Evolutionary conservation across 106 monocot species (phyloP).

Genomic region (Triglochin maritima): DNA sequence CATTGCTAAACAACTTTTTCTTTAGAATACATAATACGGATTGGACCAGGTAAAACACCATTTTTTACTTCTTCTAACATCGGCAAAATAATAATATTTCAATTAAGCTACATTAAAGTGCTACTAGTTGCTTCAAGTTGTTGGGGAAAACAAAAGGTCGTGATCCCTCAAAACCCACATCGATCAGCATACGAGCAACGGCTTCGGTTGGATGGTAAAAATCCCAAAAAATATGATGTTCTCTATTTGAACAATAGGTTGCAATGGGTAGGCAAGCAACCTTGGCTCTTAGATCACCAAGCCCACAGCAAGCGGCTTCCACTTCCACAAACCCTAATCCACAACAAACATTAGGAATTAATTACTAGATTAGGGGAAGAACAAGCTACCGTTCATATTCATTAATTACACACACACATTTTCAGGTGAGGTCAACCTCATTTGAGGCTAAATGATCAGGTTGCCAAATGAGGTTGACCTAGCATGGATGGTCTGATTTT

Average conservation of each 20-base stretch:
- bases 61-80: no score
- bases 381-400: not conserved
- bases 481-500: no score
- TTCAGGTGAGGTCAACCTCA: no score
- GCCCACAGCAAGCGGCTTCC: conserved; percentile 51
- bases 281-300: conserved; percentile 45
- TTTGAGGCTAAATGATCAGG: no score
- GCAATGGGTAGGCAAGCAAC: conserved; percentile 36
- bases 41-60: no score
- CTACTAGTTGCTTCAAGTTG: conserved; percentile 22
- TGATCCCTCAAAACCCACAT: conserved; percentile 16
- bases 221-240: conserved; percentile 42
- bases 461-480: no score
- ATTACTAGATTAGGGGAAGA: not conserved
- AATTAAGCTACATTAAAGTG: conserved; percentile 1
- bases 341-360: no score
- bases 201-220: conserved; percentile 42
- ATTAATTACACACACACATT: no score
- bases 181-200: not conserved
- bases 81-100: no score
- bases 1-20: no score
- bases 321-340: conserved; percentile 37
- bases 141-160: conserved; percentile 19
- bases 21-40: no score
- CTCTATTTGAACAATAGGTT: conserved; percentile 33